phyloP scores from a whole-genome alignment of 805 yeast genomes.

The Schizosaccharomyces osmophilus region DNA sequence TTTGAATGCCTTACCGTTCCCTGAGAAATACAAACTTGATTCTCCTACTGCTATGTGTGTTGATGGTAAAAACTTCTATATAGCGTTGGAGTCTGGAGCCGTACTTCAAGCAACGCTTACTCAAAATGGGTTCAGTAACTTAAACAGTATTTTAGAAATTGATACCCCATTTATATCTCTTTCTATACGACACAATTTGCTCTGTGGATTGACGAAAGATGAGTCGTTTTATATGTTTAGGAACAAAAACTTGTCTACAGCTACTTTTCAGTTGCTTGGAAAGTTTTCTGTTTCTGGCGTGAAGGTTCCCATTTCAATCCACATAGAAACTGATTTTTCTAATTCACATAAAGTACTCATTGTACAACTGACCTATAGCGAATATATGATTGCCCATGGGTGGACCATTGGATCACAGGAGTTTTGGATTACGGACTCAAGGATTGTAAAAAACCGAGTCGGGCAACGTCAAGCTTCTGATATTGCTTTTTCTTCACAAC shows the following conservation, averaged over 20 bases:
- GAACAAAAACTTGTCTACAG: neutral
- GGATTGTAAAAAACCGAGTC: neutral
- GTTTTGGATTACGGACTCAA: neutral
- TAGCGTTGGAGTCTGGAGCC: neutral
- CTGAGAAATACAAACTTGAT: neutral
- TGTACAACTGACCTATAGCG: neutral
- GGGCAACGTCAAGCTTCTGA: neutral
- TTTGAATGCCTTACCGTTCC: too few species aligned
- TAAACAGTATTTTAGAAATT: neutral
- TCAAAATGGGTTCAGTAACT: neutral
- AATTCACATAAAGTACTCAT: neutral
- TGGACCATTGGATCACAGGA: neutral
- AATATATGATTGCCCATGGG: neutral
- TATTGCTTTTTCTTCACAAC: neutral
- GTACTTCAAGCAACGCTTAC: neutral
- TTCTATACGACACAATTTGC: neutral
- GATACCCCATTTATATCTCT: neutral
- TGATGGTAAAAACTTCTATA: neutral
- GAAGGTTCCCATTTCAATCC: neutral
- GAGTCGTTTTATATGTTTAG: neutral
- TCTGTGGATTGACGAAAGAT: neutral
- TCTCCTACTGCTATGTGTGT: neutral
- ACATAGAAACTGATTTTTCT: neutral
- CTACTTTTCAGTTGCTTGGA: neutral
- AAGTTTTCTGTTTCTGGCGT: neutral